Conservation (phyloP, 768 basidiomycete species). For the Trametes villosa region DNA sequence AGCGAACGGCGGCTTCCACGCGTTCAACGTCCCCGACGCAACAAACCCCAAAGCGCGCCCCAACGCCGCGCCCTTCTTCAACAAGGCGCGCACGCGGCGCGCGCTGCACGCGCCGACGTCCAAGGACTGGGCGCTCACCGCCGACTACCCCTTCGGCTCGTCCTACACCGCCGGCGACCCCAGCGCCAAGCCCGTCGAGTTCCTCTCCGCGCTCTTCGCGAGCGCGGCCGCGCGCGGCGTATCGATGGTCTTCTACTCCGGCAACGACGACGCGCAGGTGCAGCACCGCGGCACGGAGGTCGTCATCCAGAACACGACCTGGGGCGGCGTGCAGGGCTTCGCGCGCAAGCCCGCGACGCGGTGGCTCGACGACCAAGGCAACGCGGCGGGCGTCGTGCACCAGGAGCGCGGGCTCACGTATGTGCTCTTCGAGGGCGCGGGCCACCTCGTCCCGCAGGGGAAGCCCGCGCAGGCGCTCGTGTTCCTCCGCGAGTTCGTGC, state of each 20-base stretch:
- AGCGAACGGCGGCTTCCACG: constrained; percentile 19
- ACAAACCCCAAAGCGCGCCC: constrained; percentile 48
- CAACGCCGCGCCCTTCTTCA: constrained; percentile 62
- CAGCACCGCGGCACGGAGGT: constrained; percentile 61
- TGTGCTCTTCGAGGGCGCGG: constrained; percentile 43
- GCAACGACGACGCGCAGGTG: constrained; percentile 69
- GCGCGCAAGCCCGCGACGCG: constrained; percentile 67
- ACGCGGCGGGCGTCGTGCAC: constrained; percentile 70
- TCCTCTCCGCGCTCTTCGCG: constrained; percentile 64
- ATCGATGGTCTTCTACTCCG: constrained; percentile 61
- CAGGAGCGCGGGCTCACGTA: constrained; percentile 67
- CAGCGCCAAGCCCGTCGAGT: constrained; percentile 57
- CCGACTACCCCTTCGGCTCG: constrained; percentile 43
- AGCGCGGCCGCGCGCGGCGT: constrained; percentile 59
- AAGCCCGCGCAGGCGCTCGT: constrained; percentile 58
- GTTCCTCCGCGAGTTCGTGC: constrained; percentile 67
- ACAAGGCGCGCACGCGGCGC: constrained; percentile 47
- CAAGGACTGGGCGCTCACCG: constrained; percentile 46
- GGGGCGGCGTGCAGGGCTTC: constrained; percentile 77
- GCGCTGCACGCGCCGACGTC: constrained; percentile 76
- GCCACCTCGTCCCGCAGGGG: constrained; percentile 44
- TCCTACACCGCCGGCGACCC: constrained; percentile 25
- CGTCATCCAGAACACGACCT: constrained; percentile 66
- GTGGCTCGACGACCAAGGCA: constrained; percentile 62
- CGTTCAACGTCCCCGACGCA: constrained; percentile 27